Percentiles rank a stretch among this genome's conserved stretches.
phyloP scores from a whole-genome alignment of 768 basidiomycete genomes.

The Dacryopinax primogenitus region DNA sequence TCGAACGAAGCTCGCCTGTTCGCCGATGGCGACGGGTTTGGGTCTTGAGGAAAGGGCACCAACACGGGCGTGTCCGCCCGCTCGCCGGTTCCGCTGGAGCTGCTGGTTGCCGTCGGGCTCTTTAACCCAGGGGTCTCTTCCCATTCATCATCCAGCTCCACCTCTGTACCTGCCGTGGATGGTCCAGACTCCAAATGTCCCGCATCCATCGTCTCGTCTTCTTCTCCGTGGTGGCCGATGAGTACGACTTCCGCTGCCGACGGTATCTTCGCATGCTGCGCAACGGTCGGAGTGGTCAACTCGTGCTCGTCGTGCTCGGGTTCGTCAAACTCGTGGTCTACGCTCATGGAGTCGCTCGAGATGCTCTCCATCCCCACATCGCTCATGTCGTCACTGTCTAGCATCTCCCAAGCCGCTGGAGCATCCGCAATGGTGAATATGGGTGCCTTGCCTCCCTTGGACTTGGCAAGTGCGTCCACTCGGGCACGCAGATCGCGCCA shows the following conservation, averaged over 20 bases:
- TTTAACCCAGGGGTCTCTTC: neutral
- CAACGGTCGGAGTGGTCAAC: neutral
- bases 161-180: neutral
- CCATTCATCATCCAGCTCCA: neutral
- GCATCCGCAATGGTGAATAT: slow-evolving; percentile 4
- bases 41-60: neutral
- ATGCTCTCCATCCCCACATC: slow-evolving; percentile 6
- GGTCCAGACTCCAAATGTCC: neutral
- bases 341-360: slow-evolving; percentile 6
- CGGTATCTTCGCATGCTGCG: neutral
- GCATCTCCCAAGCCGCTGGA: neutral
- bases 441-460: neutral
- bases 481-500: slow-evolving; percentile 70
- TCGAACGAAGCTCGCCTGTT: neutral
- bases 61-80: neutral
- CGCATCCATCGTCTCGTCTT: neutral
- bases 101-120: neutral
- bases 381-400: neutral
- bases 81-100: neutral
- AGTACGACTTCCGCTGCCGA: neutral
- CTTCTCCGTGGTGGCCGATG: neutral
- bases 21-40: neutral
- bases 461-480: slow-evolving; percentile 32
- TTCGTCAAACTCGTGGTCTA: slow-evolving; percentile 6
- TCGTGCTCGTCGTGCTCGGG: neutral